Base-by-base conservation (phyloP, 768 basidiomycete species). In the Calocera viscosa region DNA sequence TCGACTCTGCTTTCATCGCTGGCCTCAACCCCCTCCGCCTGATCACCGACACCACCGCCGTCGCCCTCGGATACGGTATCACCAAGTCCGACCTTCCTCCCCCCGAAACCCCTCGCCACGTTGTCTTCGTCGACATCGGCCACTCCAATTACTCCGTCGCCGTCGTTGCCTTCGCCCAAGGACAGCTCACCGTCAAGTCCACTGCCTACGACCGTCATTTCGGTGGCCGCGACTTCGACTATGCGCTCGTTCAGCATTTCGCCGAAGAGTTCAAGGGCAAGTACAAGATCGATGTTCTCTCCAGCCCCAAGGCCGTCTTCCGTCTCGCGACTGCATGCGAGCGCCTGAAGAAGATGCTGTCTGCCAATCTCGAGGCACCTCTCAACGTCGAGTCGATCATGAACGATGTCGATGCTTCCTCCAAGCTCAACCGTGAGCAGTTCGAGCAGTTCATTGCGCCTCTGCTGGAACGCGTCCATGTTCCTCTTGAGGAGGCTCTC, bases 41-140 rank as follows among this genome's bases (percentile, higher is more conserved):
- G 77, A 92, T 98, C 81, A 97, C 97, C 80, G 96, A 98, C 76
- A 87, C 89, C 67, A 98, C 95, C 69, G 96, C 95, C 65, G 84
- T 88, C 67, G 96, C 96, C 41, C 88, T 99, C 75, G 93, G 91
- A 65, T 99, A 95, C 79, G 96, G 96, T 71, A 98, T 98, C 82
- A 99, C 95, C 71, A 99, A 99, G 79, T 86, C 89, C 30, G 96
- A 99, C 76, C 86, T 99, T 49, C 96, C 96, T 24, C 77, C 77
- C 38, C 75, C 86, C 35, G 93, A 94, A 69, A 81, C 79, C 70
- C 88, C 94, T 0, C 84, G 88, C 35, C 83, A 96, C 76, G 87
- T 99, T 76, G 89, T 88, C 70, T 97, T 99, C 73, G 85, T 98
- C 72, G 96, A 99, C 72, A 85, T 94, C 67, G 96, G 96, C 64